These are phyloP conservation scores for Phalaenopsis aphrodite DNA, from an alignment of 106 monocot genomes.

Conservation along the genomic window DNA sequence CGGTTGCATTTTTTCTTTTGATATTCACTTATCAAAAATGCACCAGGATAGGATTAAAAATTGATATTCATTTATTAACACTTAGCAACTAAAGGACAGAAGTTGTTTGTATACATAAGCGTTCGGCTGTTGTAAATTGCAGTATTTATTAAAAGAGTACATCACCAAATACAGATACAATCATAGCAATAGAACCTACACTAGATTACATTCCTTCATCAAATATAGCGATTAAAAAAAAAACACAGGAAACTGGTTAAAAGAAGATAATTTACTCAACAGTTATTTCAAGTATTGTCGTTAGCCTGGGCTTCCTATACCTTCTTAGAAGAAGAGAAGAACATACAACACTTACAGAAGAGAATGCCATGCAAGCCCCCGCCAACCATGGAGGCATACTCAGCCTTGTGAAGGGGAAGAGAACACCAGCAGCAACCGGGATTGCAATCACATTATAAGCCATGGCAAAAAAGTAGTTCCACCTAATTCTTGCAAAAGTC, in stretches of 20 bases:
- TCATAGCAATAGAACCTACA: background rate
- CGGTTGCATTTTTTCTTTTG: too few species aligned
- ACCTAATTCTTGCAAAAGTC: conserved; percentile 72
- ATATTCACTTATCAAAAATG: too few species aligned
- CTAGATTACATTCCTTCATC: background rate
- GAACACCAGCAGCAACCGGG: conserved; percentile 77
- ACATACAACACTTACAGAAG: conserved; percentile 86
- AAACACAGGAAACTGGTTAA: background rate
- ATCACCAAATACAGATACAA: background rate
- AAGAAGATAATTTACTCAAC: conserved; percentile 37
- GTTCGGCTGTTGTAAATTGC: too few species aligned
- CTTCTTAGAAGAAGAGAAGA: conserved; percentile 86
- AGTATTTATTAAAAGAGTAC: background rate
- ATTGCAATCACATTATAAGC: conserved; percentile 77
- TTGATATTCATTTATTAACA: too few species aligned
- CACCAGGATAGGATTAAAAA: too few species aligned
- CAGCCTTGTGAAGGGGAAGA: conserved; percentile 65
- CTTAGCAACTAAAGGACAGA: too few species aligned
- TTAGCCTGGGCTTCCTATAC: conserved; percentile 81
- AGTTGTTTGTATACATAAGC: too few species aligned
- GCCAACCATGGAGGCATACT: conserved; percentile 90
- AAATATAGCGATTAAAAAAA: background rate
- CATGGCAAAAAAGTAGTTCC: conserved; percentile 88
- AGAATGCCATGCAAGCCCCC: conserved; percentile 90
- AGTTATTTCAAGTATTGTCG: conserved; percentile 88